Base-by-base conservation (phyloP, 768 basidiomycete genomes). In the Stropharia rugosoannulata region DNA sequence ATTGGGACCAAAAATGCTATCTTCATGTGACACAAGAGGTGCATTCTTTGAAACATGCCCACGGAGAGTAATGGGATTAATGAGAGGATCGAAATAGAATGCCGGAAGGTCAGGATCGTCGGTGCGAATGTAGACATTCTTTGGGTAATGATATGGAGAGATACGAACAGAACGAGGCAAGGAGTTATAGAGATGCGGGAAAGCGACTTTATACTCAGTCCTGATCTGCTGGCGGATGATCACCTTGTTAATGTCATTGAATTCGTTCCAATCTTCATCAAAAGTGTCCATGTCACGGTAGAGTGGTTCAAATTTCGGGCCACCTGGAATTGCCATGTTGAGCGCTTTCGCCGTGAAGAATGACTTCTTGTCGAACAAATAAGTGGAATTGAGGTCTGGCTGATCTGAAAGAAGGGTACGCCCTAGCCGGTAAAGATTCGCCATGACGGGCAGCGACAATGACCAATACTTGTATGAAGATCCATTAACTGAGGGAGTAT, bases 191-290 rank as follows among this genome's bases (percentile, higher is more conserved):
- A 99, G 81, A 66, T 99, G 96, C 32, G 97, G 96, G 80, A 98
- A 98, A 2, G 95, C 96, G 49, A 99, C 95, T 70, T 96, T 98
- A 82, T 99, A 98, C 74, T 99, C 97, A 2, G 96, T 98, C 44
- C 97, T 85, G 60, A 98, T 96, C 70, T 97, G 93, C 68, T 98
- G 95, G 18, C 97, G 95, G 63, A 99, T 98, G 71, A 99, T 96
- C 66, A 99, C 90, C 73, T 99, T 99, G 76, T 97, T 95, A 73
- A 98, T 97, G 68, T 99, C 97, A 69, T 99, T 99, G 66, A 99
- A 99, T 70, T 97, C 95, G 70, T 97, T 97, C 95, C 95, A 97
- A 67, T 99, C 97, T 68, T 98, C 97, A 66, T 99, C 97, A 62
- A 93, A 98, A 11, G 89, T 80, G 66, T 98, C 97, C 88, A 95